Conservation (phyloP, 805 yeast species). For the Limtongia smithiae region DNA sequence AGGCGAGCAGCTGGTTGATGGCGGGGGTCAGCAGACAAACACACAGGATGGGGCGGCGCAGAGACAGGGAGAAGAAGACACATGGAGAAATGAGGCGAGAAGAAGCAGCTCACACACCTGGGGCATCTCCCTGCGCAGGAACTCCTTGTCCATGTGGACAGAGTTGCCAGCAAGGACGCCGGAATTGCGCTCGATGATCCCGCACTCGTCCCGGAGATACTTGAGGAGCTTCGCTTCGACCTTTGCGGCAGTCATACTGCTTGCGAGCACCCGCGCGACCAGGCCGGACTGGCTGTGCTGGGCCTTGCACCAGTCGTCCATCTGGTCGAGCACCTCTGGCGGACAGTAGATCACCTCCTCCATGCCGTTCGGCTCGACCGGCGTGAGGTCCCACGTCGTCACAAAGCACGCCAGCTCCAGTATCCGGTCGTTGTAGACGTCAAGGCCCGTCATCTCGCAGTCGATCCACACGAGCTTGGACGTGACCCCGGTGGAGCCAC, state of each 20-base stretch:
- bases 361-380: conserved; percentile 67
- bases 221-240: conserved; percentile 65
- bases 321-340: conserved; percentile 55
- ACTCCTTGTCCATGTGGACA: conserved; percentile 84
- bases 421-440: conserved; percentile 73
- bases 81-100: no score
- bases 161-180: conserved; percentile 90
- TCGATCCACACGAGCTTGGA: conserved; percentile 74
- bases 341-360: conserved; percentile 78
- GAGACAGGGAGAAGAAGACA: no score
- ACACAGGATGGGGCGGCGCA: no score
- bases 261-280: conserved; percentile 60
- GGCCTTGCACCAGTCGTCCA: conserved; percentile 84
- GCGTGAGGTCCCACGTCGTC: conserved; percentile 75
- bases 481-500: conserved; percentile 36
- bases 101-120: no score
- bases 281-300: conserved; percentile 79
- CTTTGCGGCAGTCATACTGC: conserved; percentile 49
- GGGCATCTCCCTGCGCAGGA: conserved; percentile 82
- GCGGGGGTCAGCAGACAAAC: no score
- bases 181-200: conserved; percentile 47
- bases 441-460: conserved; percentile 97
- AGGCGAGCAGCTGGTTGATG: conserved; percentile 43
- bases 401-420: conserved; percentile 88
- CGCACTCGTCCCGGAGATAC: conserved; percentile 51